Percentiles rank a stretch among this genome's conserved stretches.
Evolutionary conservation across 345 rosid genomes (phyloP).

Genomic region (Aegle marmelos): DNA sequence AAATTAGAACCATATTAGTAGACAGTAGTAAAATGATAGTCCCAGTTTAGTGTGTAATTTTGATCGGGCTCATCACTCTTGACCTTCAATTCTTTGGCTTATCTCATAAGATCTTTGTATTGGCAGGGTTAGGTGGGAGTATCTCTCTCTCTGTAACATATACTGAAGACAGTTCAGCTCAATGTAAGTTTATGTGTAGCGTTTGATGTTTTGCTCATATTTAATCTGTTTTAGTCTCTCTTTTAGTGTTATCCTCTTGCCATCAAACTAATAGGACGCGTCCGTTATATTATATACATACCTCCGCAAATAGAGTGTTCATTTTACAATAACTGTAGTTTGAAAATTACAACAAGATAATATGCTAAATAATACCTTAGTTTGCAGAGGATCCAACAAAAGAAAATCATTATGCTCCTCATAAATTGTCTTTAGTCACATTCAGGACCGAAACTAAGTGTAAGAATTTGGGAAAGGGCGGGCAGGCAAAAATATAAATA

Average conservation of each 20-base stretch:
- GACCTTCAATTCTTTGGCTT: not conserved
- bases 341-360: no score
- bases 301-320: no score
- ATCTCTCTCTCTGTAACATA: not conserved
- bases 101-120: not conserved
- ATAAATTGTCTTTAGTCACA: no score
- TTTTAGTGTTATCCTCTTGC: not conserved
- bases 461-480: no score
- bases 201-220: not conserved
- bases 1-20: slow-evolving; percentile 4
- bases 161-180: not conserved
- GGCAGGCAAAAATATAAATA: no score
- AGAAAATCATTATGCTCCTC: no score
- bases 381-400: no score
- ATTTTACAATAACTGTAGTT: no score
- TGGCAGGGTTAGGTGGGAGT: not conserved
- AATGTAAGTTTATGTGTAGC: not conserved
- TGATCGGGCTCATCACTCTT: not conserved
- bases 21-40: not conserved
- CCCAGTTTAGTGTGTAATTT: not conserved
- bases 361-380: no score
- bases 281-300: no score
- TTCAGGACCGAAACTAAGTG: no score
- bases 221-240: not conserved
- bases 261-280: not conserved